These are phyloP conservation scores for Thielaviopsis ethacetica DNA, from an alignment of 2,329 filamentous ascomycete genomes.

Conservation along the genomic window DNA sequence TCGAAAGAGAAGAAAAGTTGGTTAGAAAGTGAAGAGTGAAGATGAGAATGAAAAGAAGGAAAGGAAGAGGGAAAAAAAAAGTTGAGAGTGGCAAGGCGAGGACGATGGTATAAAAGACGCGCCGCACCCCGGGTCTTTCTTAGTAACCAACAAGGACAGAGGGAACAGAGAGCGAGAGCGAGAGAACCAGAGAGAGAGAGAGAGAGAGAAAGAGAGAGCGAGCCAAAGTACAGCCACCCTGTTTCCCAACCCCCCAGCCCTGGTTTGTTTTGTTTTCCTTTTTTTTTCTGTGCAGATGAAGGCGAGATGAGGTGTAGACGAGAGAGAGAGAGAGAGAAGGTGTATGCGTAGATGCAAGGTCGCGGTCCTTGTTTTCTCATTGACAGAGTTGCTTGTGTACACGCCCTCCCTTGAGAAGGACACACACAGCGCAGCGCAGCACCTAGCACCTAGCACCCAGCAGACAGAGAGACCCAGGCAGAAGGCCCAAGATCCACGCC, in stretches of 20 bases:
- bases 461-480: no score
- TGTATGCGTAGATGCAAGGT: background rate
- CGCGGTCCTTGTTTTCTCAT: slow-evolving; percentile 5
- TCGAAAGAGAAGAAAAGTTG: background rate
- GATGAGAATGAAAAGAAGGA: slow-evolving; percentile 2
- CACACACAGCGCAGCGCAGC: no score
- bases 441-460: no score
- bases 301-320: background rate
- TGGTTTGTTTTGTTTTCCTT: slow-evolving; percentile 10
- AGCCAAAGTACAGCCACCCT: slow-evolving; percentile 3
- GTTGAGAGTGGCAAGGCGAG: slow-evolving; percentile 3
- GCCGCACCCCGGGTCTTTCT: background rate
- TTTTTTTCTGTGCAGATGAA: background rate
- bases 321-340: background rate
- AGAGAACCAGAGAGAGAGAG: background rate
- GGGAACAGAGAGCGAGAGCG: no score
- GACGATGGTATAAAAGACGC: slow-evolving; percentile 8
- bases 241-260: slow-evolving; percentile 3
- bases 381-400: background rate
- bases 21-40: background rate
- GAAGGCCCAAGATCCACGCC: no score
- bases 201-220: no score
- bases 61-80: slow-evolving; percentile 3
- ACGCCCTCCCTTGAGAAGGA: background rate
- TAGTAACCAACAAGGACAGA: background rate